phyloP scores from a whole-genome alignment of 257 asterid species.

The Agastache rugosa region DNA sequence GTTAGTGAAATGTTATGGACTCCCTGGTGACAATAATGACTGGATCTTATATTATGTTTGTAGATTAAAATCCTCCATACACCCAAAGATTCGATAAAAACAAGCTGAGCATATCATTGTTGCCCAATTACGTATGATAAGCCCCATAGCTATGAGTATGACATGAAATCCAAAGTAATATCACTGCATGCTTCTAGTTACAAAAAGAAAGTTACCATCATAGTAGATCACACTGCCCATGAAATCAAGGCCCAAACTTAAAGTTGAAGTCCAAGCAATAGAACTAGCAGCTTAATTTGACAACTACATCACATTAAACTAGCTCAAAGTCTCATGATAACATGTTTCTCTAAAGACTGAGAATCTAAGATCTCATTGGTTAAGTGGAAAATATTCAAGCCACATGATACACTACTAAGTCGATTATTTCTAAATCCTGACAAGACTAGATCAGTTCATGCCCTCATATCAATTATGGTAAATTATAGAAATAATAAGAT shows the following conservation, averaged over 20 bases:
- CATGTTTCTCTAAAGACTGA: not conserved
- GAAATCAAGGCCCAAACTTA: not conserved
- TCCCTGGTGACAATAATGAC: too few relatives aligned
- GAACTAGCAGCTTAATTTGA: conserved; percentile 24
- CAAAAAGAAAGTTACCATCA: not conserved
- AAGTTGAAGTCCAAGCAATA: conserved; percentile 15
- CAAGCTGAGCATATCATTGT: not conserved
- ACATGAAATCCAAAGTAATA: conserved; percentile 4
- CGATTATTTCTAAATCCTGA: not conserved
- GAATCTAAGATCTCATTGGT: not conserved
- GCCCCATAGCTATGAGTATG: conserved; percentile 2
- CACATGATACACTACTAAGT: not conserved
- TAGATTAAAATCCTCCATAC: conserved; percentile 13
- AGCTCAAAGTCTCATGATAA: not conserved
- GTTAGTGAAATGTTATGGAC: not conserved
- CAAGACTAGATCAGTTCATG: not conserved
- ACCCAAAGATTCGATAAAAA: conserved; percentile 2
- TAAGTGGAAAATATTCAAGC: conserved; percentile 2
- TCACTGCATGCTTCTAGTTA: not conserved
- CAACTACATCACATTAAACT: not conserved
- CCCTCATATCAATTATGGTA: conserved; percentile 30
- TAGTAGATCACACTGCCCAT: not conserved
- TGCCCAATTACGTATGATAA: not conserved
- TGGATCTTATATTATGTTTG: not conserved
- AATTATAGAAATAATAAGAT: conserved; percentile 5